Percentiles rank a stretch among this genome's conserved stretches.
Conservation (phyloP, 352 stramenopile species). For the Pythium periplocum region DNA sequence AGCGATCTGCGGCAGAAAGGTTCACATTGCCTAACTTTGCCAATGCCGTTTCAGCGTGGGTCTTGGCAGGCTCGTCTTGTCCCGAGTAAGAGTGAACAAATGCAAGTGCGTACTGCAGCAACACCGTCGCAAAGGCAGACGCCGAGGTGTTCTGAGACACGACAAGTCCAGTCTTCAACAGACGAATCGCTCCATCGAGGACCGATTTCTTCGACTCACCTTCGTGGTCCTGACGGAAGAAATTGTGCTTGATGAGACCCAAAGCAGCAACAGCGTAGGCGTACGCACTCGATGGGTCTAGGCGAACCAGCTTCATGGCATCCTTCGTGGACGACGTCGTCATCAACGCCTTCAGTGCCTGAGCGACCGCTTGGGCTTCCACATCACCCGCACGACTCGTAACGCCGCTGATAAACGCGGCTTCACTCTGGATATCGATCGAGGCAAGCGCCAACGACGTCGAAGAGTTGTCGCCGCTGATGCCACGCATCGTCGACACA, state of each 20-base stretch:
- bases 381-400: too few relatives aligned
- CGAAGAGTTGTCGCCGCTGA: too few relatives aligned
- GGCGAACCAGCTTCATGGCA: conserved; percentile 52
- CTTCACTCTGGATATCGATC: too few relatives aligned
- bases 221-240: background rate
- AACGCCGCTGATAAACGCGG: too few relatives aligned
- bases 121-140: conserved; percentile 18
- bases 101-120: conserved; percentile 42
- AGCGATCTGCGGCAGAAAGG: background rate
- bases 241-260: conserved; percentile 38
- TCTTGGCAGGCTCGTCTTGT: conserved; percentile 10
- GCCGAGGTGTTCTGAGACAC: conserved; percentile 9
- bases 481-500: background rate
- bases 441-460: too few relatives aligned
- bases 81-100: conserved; percentile 14
- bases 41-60: conserved; percentile 18
- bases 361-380: too few relatives aligned
- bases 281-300: conserved; percentile 48
- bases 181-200: conserved; percentile 7
- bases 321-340: too few relatives aligned
- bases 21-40: conserved; percentile 12
- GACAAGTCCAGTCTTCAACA: conserved; percentile 37
- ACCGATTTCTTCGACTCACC: background rate
- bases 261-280: conserved; percentile 47
- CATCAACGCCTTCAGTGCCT: too few relatives aligned